Evolutionary conservation across 1,139 yeast species (phyloP), one percentile per base, ranked within the genome.

Genomic region (Pichia cactophila): DNA sequence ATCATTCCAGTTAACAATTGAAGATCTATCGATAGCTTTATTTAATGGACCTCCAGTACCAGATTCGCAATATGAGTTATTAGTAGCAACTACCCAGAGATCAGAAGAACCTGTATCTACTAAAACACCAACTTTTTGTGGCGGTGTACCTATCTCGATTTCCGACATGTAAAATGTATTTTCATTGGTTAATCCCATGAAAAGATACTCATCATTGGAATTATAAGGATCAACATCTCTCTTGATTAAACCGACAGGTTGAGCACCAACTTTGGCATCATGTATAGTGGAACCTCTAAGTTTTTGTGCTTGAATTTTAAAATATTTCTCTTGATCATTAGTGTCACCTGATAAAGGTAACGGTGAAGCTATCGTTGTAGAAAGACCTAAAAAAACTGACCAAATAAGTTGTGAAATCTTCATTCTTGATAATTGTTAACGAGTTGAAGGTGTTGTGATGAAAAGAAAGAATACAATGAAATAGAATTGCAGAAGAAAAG

Each of bases 81-180:
- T 59, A 2, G 59, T 43, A 23, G 59, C 57, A 54, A 59, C 56
- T 16, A 82, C 77, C 88, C 89, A 83, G 54, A 82, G 66, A 62
- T 83, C 89, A 8, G 85, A 72, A 3, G 86, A 80, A 1, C 88
- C 89, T 4, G 88, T 81, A 61, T 83, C 89, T 42, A 83, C 66
- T 51, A 80, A 66, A 3, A 81, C 81, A 5, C 69, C 69, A 37
- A 83, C 73, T 10, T 69, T 62, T 57, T 79, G 81, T 0, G 69
- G 61, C 3, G 80, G 74, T 0, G 85, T 74, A 4, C 92, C 90
- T 16, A 83, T 62, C n/a, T 66, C 64, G 35, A 80, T 58, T 23
- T 68, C 65, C 1, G 77, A 74, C 52, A 75, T 64, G 61, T 80
- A 81, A 57, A 76, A 80, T 2, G 77, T 73, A 26, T 64, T 63